phyloP scores from a whole-genome alignment of 2,329 filamentous ascomycete genomes.

The Fusarium azukiicola region DNA sequence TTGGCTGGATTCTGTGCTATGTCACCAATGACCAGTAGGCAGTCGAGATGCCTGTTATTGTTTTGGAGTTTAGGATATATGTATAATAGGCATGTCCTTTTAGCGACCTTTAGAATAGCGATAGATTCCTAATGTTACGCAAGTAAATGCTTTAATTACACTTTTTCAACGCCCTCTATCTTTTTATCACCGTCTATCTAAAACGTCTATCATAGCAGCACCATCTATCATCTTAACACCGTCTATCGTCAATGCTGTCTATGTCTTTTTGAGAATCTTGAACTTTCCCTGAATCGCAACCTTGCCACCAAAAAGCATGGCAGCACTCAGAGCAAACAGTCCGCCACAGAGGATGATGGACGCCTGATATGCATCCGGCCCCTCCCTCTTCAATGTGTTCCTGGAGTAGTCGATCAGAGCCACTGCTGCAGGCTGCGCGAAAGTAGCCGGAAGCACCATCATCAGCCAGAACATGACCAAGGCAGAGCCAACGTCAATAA shows the following conservation, averaged over 20 bases:
- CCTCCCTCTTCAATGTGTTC: neutral
- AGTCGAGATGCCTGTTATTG: neutral
- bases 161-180: neutral
- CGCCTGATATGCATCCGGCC: neutral
- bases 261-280: neutral
- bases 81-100: neutral
- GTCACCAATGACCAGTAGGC: neutral
- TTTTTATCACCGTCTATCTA: no score
- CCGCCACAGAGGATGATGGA: neutral
- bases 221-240: no score
- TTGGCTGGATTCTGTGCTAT: conserved; percentile 21
- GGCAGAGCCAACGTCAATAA: neutral
- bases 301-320: neutral
- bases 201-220: no score
- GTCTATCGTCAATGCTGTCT: no score
- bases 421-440: neutral
- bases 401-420: neutral
- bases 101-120: neutral
- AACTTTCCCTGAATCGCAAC: neutral
- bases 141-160: neutral
- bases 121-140: neutral
- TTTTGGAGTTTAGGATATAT: neutral
- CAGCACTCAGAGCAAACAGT: neutral
- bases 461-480: neutral
- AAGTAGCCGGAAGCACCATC: neutral